A percentile compares a stretch with the other conserved stretches of the same genome.
Evolutionary conservation across 768 basidiomycete species (phyloP).

Genomic region (Trametes cubensis): DNA sequence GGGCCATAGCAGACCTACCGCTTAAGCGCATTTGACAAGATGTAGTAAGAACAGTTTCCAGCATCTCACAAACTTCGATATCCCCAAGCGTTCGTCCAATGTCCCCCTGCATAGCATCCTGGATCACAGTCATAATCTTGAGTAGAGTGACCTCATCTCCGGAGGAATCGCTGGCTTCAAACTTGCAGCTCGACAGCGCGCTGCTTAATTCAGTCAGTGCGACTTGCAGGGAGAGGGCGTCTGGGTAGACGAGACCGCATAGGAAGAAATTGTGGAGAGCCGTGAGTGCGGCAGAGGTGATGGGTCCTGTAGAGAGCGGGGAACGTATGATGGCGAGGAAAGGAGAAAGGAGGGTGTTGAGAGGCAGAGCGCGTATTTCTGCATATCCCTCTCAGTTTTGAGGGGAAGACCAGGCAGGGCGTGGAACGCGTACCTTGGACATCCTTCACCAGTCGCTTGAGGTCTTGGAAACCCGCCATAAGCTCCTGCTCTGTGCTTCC

Average conservation of each 20-base stretch:
- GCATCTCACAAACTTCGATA: slow-evolving; percentile 95
- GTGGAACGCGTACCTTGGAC: slow-evolving; percentile 54
- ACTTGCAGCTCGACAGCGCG: slow-evolving; percentile 94
- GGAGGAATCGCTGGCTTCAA: slow-evolving; percentile 96
- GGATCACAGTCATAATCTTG: slow-evolving; percentile 88
- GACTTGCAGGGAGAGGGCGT: slow-evolving; percentile 57
- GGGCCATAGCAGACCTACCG: slow-evolving; percentile 49
- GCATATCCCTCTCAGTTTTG: not conserved
- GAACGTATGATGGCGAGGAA: slow-evolving; percentile 95
- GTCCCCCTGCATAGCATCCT: slow-evolving; percentile 73
- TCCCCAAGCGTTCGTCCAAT: slow-evolving; percentile 81
- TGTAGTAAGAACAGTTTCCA: slow-evolving; percentile 96
- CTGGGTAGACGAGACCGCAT: slow-evolving; percentile 67
- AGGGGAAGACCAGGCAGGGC: not conserved
- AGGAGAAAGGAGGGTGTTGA: slow-evolving; percentile 72
- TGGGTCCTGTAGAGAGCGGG: slow-evolving; percentile 92
- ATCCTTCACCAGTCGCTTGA: slow-evolving; percentile 74
- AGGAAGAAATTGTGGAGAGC: slow-evolving; percentile 88
- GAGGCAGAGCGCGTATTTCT: slow-evolving; percentile 64
- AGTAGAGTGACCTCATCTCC: slow-evolving; percentile 95
- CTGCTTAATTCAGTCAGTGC: slow-evolving; percentile 84
- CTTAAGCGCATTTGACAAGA: slow-evolving; percentile 97
- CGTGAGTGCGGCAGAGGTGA: slow-evolving; percentile 91
- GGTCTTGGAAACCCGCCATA: slow-evolving; percentile 86
- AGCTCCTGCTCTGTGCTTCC: slow-evolving; percentile 78